A percentile compares a stretch with the other conserved stretches of the same genome.
These are phyloP conservation scores for Phytophthora macrochlamydospora DNA, from an alignment of 352 stramenopile genomes.

Conservation along the genomic window DNA sequence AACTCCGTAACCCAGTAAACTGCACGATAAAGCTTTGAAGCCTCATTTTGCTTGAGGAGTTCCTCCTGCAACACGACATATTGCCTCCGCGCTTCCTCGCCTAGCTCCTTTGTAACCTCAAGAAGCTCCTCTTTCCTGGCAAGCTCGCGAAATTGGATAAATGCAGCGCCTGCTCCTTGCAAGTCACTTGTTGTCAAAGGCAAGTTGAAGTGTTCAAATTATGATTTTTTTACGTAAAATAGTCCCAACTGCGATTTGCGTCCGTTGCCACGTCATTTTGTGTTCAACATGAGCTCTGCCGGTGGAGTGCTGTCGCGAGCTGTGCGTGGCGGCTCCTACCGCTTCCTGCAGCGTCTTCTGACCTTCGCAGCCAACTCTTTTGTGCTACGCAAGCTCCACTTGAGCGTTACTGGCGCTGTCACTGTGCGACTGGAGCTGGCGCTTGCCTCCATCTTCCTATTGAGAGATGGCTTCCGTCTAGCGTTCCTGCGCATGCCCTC, in stretches of 20 bases:
- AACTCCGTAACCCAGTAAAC: no score
- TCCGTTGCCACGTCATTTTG: conserved; percentile 19
- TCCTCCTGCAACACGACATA: no score
- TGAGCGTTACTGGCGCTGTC: conserved; percentile 79
- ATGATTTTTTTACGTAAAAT: neutral
- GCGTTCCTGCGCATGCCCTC: conserved; percentile 83
- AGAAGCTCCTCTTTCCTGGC: no score
- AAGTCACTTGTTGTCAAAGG: neutral
- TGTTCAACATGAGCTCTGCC: conserved; percentile 19
- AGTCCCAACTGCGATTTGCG: neutral
- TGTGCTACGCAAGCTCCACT: conserved; percentile 70
- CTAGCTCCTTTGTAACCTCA: no score
- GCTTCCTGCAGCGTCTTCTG: conserved; percentile 83
- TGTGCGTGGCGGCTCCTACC: conserved; percentile 71
- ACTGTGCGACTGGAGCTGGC: conserved; percentile 90
- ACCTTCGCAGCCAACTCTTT: conserved; percentile 89
- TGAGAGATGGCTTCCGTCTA: conserved; percentile 90
- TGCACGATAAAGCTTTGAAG: no score
- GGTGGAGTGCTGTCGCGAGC: conserved; percentile 49
- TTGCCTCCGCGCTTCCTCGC: no score
- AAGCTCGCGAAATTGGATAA: no score
- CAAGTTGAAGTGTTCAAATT: neutral
- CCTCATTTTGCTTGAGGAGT: no score
- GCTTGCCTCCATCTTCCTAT: conserved; percentile 87
- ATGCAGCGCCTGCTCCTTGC: no score